Base-by-base conservation (phyloP, 2,329 filamentous ascomycete species). In the Knufia petricola region DNA sequence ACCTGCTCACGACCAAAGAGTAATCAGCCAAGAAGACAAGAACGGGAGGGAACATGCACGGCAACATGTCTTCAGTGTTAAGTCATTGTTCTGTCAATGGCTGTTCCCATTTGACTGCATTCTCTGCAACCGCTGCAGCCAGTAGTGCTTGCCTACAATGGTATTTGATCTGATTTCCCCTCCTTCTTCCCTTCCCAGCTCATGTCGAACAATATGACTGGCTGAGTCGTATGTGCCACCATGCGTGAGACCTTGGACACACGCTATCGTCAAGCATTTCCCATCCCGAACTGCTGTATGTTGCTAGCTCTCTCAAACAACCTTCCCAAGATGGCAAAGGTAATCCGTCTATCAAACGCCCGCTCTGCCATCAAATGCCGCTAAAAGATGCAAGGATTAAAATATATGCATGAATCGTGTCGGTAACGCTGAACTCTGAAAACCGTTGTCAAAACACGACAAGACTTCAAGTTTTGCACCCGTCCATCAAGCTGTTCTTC, bases 401-500 rank as follows among this genome's bases (percentile, higher is more conserved):
- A 39, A 30, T 37, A 39, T 26, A 39, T 39, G 32, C 44, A 28
- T 47, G 32, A 15, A 8, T 20, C 32, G 15, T 23, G 26, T 26
- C 3, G 20, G 20, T 28, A 17, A 13, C 8, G n/a, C n/a, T 44
- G 21, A 13, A n/a, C 23, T 26, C 44, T 13, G 21, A 20, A 17
- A 39, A 17, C 34, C 36, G 13, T 15, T 13, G 15, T 32, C 44
- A 26, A 42, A n/a, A 31, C 19, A 37, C n/a, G 3, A 13, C 23
- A 38, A 24, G n/a, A 21, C 13, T 4, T 44, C 20, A 44, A 19
- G 24, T 3, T 31, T 34, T 44, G 60, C 80, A 84, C 23, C 64
- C 72, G 59, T 82, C 59, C 63, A 84, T 75, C 51, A 79, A 70
- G 1, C 71, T 71, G 57, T 84, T 84, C 60, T 72, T 72, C 2